These are phyloP conservation scores for Elasticomyces elasticus DNA, from an alignment of 495 filamentous ascomycete species.

Conservation along the genomic window DNA sequence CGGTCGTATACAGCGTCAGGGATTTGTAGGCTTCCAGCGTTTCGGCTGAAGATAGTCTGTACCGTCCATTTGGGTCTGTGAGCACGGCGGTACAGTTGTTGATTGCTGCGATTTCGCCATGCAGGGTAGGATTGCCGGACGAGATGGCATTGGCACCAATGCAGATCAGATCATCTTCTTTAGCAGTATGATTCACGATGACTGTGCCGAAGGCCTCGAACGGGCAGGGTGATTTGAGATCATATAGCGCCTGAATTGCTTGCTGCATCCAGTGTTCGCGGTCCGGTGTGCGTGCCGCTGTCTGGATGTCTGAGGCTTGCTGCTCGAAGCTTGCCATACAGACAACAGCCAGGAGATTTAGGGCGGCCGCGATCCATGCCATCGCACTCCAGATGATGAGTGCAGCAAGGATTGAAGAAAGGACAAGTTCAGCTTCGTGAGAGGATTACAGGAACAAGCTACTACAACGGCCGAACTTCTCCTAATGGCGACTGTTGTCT, in stretches of 20 bases:
- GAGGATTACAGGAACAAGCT: no score
- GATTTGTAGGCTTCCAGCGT: conserved; percentile 37
- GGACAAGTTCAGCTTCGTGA: no score
- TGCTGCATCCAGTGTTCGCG: conserved; percentile 16
- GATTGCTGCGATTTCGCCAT: conserved; percentile 47
- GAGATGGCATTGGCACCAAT: conserved; percentile 36
- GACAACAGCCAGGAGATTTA: background rate
- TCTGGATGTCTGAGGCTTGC: background rate
- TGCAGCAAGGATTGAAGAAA: no score
- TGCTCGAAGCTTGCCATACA: background rate
- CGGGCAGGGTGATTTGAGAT: conserved; percentile 37
- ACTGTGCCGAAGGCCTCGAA: conserved; percentile 43
- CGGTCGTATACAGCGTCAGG: conserved; percentile 47
- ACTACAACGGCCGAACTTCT: no score
- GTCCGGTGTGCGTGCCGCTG: background rate
- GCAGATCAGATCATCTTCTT: conserved; percentile 38
- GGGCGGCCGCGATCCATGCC: no score
- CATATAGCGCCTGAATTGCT: conserved; percentile 37
- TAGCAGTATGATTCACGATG: conserved; percentile 44
- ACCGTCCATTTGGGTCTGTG: conserved; percentile 27
- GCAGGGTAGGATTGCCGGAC: conserved; percentile 40
- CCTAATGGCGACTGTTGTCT: no score
- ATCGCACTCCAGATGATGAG: no score
- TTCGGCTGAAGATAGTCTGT: conserved; percentile 34
- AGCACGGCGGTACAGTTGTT: conserved; percentile 43